Evolutionary conservation across 2,329 filamentous ascomycete species (phyloP).

Genomic region (Penicillium oxalicum): DNA sequence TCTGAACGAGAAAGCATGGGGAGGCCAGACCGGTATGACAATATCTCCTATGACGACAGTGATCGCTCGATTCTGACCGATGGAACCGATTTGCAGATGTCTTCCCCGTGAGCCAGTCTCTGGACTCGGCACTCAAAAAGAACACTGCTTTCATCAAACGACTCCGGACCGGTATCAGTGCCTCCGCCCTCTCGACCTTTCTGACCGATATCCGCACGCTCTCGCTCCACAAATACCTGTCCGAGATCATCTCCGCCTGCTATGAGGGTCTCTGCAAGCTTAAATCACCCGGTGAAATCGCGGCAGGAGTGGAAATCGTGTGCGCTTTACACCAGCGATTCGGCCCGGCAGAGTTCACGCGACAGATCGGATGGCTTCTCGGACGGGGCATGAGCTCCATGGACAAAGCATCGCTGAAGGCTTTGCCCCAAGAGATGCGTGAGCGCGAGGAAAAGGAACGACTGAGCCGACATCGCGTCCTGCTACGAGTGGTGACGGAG

Average conservation of each 20-base stretch:
- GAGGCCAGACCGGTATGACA: slow-evolving; percentile 71
- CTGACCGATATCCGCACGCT: slow-evolving; percentile 83
- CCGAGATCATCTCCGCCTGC: slow-evolving; percentile 91
- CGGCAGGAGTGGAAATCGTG: slow-evolving; percentile 84
- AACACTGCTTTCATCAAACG: slow-evolving; percentile 98
- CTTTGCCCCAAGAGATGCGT: slow-evolving; percentile 69
- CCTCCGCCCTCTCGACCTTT: slow-evolving; percentile 74
- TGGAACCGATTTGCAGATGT: slow-evolving; percentile 55
- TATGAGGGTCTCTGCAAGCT: slow-evolving; percentile 90
- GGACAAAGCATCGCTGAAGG: slow-evolving; percentile 77
- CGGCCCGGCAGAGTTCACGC: slow-evolving; percentile 81
- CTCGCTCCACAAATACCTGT: slow-evolving; percentile 92
- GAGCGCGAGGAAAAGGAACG: slow-evolving; percentile 97
- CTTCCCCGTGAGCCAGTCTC: slow-evolving; percentile 67
- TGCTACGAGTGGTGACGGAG: slow-evolving; percentile 87
- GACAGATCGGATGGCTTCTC: slow-evolving; percentile 85
- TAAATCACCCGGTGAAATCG: slow-evolving; percentile 85
- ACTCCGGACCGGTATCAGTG: slow-evolving; percentile 79
- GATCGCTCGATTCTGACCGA: slow-evolving; percentile 11
- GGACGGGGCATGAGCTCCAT: slow-evolving; percentile 87
- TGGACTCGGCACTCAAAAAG: slow-evolving; percentile 95
- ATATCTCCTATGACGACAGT: slow-evolving; percentile 3
- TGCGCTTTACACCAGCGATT: slow-evolving; percentile 96
- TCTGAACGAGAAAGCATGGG: slow-evolving; percentile 82
- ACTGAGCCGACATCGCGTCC: slow-evolving; percentile 72